Evolutionary conservation across 495 filamentous ascomycete species (phyloP), one percentile per base, ranked within the genome.

Genomic region (Collariella sp.): DNA sequence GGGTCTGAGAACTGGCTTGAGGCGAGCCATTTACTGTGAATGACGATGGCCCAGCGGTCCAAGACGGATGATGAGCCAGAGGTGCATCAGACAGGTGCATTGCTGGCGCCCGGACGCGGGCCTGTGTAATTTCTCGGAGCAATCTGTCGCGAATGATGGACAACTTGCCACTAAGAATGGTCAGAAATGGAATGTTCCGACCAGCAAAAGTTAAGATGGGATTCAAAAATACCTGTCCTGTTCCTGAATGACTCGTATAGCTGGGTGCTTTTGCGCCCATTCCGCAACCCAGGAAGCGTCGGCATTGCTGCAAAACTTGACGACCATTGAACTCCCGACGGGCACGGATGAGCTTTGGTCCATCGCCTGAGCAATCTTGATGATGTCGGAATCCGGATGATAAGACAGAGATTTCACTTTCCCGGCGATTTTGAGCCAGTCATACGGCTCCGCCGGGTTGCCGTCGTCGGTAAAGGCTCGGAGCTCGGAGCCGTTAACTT

Each of bases 341-440:
- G 23, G 15, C 1, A 11, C 11, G 2, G 31, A 20, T 5, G 41
- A n/a, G 6, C 41, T 20, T 29, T 46, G 46, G 7, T 66, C 58
- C 5, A 1, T 34, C 31, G 58, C 1, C 33, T 61, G 63, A 9
- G 2, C 19, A n/a, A 66, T 24, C 36, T 54, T 66, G 53, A 66
- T 44, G 23, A 49, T 31, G 7, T 18, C 29, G 22, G 46, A 46
- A 0, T 57, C 29, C 11, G 57, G 48, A 22, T 56, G 26, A 11
- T 52, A 53, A 3, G 7, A 2, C 41, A 67, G 20, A 0, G 9
- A 16, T 4, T 50, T 40, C 2, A 45, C 19, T 29, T 54, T 59
- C 3, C 6, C 13, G 2, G 57, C 54, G 19, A 67, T 60, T 15
- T 49, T 58, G 13, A 67, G 60, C 64, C 64, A 67, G 7, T 34